A percentile compares a stretch with the other conserved stretches of the same genome.
phyloP scores from a whole-genome alignment of 257 asterid species.

The Petrea volubilis region DNA sequence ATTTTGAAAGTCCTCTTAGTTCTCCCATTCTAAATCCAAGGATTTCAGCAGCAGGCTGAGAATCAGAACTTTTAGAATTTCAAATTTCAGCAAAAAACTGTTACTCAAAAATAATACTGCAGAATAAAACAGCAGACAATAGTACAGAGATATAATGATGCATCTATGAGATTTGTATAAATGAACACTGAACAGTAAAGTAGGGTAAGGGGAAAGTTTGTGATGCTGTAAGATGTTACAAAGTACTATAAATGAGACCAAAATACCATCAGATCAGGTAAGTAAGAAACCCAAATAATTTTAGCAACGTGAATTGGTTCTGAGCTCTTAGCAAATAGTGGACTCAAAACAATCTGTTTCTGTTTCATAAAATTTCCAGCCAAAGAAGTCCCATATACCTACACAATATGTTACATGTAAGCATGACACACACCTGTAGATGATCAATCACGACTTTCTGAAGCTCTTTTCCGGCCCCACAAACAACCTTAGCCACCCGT shows the following conservation, averaged over 20 bases:
- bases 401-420: neutral
- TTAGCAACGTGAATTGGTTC: neutral
- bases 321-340: conserved; percentile 7
- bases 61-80: conserved; percentile 36
- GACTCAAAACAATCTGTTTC: conserved; percentile 8
- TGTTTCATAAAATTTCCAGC: neutral
- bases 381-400: conserved; percentile 8
- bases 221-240: conserved; percentile 5
- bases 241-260: conserved; percentile 7
- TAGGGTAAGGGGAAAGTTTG: conserved; percentile 5
- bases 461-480: conserved; percentile 92
- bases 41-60: conserved; percentile 99
- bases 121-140: conserved; percentile 2
- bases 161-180: neutral
- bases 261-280: neutral
- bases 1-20: conserved; percentile 87
- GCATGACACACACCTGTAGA: conserved; percentile 61
- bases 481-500: conserved; percentile 76
- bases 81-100: conserved; percentile 17
- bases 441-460: conserved; percentile 79
- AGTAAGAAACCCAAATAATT: neutral
- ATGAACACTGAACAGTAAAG: conserved; percentile 10
- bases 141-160: neutral
- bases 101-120: conserved; percentile 9
- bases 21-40: conserved; percentile 94